Evolutionary conservation across 1,284 basidiomycete genomes (phyloP), one percentile per base, ranked within the genome.

Genomic region (Sanguinoderma infundibulare): DNA sequence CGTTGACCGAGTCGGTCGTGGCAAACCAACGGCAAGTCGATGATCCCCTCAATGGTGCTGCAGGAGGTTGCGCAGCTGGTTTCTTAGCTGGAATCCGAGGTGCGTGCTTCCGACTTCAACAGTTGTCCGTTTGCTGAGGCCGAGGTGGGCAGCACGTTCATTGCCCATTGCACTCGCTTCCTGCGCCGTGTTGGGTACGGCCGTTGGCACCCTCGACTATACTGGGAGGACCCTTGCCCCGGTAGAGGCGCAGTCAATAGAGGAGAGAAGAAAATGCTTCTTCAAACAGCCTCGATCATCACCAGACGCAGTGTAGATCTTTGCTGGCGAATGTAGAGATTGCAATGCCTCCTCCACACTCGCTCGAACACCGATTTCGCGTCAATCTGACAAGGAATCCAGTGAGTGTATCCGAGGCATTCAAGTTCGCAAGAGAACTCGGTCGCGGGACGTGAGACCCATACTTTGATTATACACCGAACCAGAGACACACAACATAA

Each of bases 51-150:
- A 98, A 96, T 73, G 91, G 92, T 58, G 92, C 91, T 53, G 87
- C 87, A 55, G 96, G 94, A 65, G 96, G 92, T 59, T 98, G 96
- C 77, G 96, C 95, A 53, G 95, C 95, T 58, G 96, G 96, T 53
- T 93, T 98, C 76, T 79, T 98, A 64, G 92, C 93, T 46, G 96
- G 96, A 62, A 81, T 96, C 63, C 84, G 89, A 79, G 83, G 94
- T 94, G 73, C 60, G 85, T 81, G 38, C n/a, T 55, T 67, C 32
- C 64, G 9, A 6, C 46, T 49, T 28, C 30, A 35, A 24, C 20
- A 15, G 22, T 20, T 42, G 20, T 36, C 22, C n/a, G 26, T 39
- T 20, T 58, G n/a, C 62, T 66, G 57, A 69, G 62, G 42, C 38
- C n/a, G 57, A 57, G 38, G 46, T 54, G 40, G 60, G 35, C 68